A percentile compares a stretch with the other conserved stretches of the same genome.
phyloP scores from a whole-genome alignment of 2,329 filamentous ascomycete genomes.

The Penicillium nordicum region DNA sequence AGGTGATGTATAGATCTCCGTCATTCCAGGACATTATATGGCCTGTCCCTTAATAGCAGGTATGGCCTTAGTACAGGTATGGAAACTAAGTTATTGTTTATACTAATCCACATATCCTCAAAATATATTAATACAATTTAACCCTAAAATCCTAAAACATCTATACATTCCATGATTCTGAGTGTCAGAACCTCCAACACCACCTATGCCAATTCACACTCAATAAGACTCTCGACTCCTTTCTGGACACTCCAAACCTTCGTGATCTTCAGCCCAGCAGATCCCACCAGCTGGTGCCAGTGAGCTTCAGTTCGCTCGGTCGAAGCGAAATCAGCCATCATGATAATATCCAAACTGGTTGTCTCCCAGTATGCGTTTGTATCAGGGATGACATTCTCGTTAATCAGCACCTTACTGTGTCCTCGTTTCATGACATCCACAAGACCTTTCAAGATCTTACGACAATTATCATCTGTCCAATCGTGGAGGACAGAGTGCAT shows the following conservation, averaged over 20 bases:
- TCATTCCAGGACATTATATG: not conserved
- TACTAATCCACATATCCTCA: not conserved
- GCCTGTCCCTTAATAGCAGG: not conserved
- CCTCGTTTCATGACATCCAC: conserved; percentile 35
- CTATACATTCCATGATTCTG: too few relatives aligned
- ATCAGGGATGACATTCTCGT: conserved; percentile 44
- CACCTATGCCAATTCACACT: conserved; percentile 20
- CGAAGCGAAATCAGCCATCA: conserved; percentile 42
- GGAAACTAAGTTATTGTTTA: not conserved
- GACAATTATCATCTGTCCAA: conserved; percentile 29
- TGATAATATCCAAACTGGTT: conserved; percentile 41
- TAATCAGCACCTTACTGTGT: conserved; percentile 45
- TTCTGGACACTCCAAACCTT: conserved; percentile 29
- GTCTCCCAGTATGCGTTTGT: conserved; percentile 32
- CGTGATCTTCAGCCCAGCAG: conserved; percentile 37
- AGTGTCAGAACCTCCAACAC: not conserved
- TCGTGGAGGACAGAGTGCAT: conserved; percentile 35
- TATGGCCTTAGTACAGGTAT: not conserved
- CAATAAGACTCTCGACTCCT: conserved; percentile 26
- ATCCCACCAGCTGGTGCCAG: conserved; percentile 35
- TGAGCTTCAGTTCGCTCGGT: conserved; percentile 41
- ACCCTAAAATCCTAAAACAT: too few relatives aligned
- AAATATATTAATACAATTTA: not conserved
- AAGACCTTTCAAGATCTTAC: conserved; percentile 27
- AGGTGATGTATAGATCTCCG: not conserved